A percentile compares a stretch with the other conserved stretches of the same genome.
Conservation (phyloP, 1,284 basidiomycete species). For the Tremellales sp. region DNA sequence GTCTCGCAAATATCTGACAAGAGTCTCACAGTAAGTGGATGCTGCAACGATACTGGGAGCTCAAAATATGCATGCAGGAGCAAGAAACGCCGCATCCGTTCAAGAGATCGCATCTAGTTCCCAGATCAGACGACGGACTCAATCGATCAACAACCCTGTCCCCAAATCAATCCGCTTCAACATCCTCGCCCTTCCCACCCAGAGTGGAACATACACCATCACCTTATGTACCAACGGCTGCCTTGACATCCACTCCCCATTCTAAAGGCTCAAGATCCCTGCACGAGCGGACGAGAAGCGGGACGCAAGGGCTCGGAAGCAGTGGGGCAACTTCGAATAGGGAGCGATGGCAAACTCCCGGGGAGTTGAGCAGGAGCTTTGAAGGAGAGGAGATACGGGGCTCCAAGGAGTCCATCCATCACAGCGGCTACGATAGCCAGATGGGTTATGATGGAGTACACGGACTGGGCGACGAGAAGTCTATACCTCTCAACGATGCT, state of each 20-base stretch:
- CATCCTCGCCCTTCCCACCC: conserved; percentile 28
- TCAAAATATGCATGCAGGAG: conserved; percentile 8
- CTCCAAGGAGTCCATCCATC: too few relatives aligned
- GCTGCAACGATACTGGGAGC: background rate
- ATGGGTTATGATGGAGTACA: background rate
- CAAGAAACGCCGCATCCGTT: conserved; percentile 31
- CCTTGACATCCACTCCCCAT: conserved; percentile 32
- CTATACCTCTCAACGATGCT: conserved; percentile 20
- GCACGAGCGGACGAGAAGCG: conserved; percentile 18
- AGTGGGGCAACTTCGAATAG: conserved; percentile 17
- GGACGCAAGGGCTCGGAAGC: conserved; percentile 15
- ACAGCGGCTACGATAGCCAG: too few relatives aligned
- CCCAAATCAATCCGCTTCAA: conserved; percentile 20
- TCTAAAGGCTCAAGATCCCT: conserved; percentile 16
- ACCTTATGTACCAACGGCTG: conserved; percentile 17
- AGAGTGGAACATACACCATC: conserved; percentile 15
- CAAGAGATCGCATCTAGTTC: conserved; percentile 11
- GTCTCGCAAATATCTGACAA: background rate
- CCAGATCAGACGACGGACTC: conserved; percentile 1
- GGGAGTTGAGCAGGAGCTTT: conserved; percentile 35
- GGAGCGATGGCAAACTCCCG: conserved; percentile 32
- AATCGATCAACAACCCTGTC: conserved; percentile 8
- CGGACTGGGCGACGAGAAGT: conserved; percentile 15
- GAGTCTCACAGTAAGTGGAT: background rate
- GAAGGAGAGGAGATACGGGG: conserved; percentile 26